These are phyloP conservation scores for Fusarium chaquense DNA, from an alignment of 2,329 filamentous ascomycete genomes.

Conservation along the genomic window DNA sequence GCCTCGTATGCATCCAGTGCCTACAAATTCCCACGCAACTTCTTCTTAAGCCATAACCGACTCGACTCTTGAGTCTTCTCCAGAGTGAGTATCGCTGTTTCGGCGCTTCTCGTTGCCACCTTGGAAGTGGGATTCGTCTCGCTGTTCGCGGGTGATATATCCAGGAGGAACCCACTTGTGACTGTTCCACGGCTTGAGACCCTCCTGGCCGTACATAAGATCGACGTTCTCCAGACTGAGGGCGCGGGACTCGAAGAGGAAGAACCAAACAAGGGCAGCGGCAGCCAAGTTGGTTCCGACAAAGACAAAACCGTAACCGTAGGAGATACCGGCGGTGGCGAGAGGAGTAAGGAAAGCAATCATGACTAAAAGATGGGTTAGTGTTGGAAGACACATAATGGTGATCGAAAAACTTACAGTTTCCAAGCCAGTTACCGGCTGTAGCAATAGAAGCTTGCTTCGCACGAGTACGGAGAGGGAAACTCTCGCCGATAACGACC, in stretches of 20 bases:
- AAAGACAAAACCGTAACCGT: constrained; percentile 75
- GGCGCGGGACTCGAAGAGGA: constrained; percentile 73
- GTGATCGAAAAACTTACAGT: constrained; percentile 56
- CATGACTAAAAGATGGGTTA: constrained; percentile 58
- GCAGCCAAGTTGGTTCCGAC: constrained; percentile 70
- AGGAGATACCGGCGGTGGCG: constrained; percentile 71
- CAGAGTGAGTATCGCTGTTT: constrained; percentile 42
- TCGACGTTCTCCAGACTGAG: constrained; percentile 79
- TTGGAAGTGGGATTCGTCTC: constrained; percentile 49
- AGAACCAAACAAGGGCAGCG: constrained; percentile 73
- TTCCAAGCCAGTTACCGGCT: constrained; percentile 69
- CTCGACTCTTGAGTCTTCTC: constrained; percentile 32
- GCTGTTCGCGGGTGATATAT: constrained; percentile 56
- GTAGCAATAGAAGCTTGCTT: constrained; percentile 68
- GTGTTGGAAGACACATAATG: not conserved
- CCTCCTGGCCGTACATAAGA: constrained; percentile 72
- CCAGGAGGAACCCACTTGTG: constrained; percentile 63
- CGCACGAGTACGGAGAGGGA: constrained; percentile 67
- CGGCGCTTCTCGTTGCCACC: constrained; percentile 41
- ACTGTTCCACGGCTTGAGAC: constrained; percentile 72
- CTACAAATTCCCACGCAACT: not conserved
- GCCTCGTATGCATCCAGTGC: constrained; percentile 30
- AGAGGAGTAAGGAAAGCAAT: constrained; percentile 77
- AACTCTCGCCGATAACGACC: constrained; percentile 76
- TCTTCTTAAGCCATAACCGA: constrained; percentile 36